A percentile compares a stretch with the other conserved stretches of the same genome.
phyloP scores from a whole-genome alignment of 1,284 basidiomycete species.

The Malassezia vespertilionis region DNA sequence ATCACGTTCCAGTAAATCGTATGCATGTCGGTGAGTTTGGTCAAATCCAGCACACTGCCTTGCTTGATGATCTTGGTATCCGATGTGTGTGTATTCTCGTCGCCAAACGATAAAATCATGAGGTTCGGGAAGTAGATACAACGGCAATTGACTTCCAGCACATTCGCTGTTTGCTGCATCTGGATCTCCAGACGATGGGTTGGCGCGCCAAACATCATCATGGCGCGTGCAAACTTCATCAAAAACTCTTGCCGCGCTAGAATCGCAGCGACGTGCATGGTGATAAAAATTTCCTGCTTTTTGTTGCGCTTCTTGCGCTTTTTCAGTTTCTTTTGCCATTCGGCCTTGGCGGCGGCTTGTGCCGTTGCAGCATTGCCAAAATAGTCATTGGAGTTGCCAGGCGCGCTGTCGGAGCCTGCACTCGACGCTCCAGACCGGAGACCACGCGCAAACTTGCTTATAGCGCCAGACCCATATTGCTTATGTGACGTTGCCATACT shows the following conservation, averaged over 20 bases:
- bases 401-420: background rate
- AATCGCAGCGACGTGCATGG: constrained; percentile 76
- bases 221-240: constrained; percentile 70
- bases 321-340: constrained; percentile 44
- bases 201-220: constrained; percentile 95
- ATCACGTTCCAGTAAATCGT: constrained; percentile 76
- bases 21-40: constrained; percentile 58
- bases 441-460: background rate
- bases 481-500: too few species aligned
- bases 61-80: constrained; percentile 58
- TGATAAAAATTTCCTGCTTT: constrained; percentile 54
- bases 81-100: constrained; percentile 69
- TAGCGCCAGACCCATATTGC: too few species aligned
- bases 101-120: constrained; percentile 56
- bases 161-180: constrained; percentile 70
- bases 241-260: constrained; percentile 79
- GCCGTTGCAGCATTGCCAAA: constrained; percentile 12
- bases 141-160: constrained; percentile 70
- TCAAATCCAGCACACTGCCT: constrained; percentile 35
- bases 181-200: constrained; percentile 76
- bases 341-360: constrained; percentile 19
- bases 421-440: background rate
- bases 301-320: constrained; percentile 26
- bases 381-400: background rate
- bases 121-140: constrained; percentile 78